Evolutionary conservation across 2,329 filamentous ascomycete species (phyloP), one percentile per base, ranked within the genome.

Genomic region (Hypoxylon sp.): DNA sequence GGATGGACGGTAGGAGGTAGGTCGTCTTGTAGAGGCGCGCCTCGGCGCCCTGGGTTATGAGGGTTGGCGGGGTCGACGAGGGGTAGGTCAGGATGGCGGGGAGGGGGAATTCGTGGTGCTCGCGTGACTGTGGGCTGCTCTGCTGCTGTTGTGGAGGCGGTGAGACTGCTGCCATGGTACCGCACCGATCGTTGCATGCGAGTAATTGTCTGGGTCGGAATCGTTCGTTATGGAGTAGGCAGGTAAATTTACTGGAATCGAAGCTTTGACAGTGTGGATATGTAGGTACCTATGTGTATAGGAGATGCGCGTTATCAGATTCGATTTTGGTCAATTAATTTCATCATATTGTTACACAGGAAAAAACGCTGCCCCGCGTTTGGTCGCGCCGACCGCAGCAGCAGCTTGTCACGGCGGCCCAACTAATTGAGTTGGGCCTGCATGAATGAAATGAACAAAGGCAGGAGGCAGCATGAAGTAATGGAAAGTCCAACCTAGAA

Each of bases 1-100:
- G 87, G 8, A 87, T 83, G 60, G 83, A 77, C 38, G 91, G 86
- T 1, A 85, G 78, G 57, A 97, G 89, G 80, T 93, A 96, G 58
- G 87, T 89, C 16, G 93, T 95, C 78, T 89, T 90, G 87, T 96
- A 98, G 76, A 99, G 88, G 70, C 95, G 93, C 64, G 93, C 94
- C 87, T 99, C 96, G 76, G 96, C 96, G 80, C 96, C 96, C 84
- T 98, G 96, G 61, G 93, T 90, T 72, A 98, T 87, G 74, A 97
- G 91, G 50, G 77, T 79, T 68, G 93, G 88, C 50, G 86, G 79
- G 71, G 83, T 78, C 38, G 87, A 82, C 66, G 85, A 82, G 76
- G 86, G 85, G 81, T 88, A 82, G 62, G 84, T 83, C 78, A 93
- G 90, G 71, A 90, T 85, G 32, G 83, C 78, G 36, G 90, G 90